A percentile compares a stretch with the other conserved stretches of the same genome.
Evolutionary conservation across 2,329 filamentous ascomycete genomes (phyloP).

Genomic region (Lojkania enalia): DNA sequence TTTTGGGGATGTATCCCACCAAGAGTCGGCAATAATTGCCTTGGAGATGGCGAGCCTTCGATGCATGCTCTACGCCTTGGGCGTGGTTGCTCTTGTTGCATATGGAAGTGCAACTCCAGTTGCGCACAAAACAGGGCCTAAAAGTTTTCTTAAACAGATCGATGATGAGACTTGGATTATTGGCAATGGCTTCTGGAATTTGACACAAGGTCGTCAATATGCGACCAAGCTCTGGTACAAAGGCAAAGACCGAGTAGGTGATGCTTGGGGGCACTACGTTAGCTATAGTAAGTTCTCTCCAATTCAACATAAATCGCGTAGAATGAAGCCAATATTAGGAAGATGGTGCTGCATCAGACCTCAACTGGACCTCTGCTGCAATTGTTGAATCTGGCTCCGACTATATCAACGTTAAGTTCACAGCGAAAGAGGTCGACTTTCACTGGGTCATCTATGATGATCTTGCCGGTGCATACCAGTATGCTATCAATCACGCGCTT

Average conservation of each 20-base stretch:
- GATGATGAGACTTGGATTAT: slow-evolving; percentile 43
- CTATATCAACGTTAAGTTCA: slow-evolving; percentile 56
- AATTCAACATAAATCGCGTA: not conserved
- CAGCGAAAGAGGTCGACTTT: slow-evolving; percentile 52
- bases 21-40: not conserved
- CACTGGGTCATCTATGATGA: slow-evolving; percentile 58
- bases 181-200: slow-evolving; percentile 49
- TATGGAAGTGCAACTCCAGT: slow-evolving; percentile 20
- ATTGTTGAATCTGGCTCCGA: slow-evolving; percentile 48
- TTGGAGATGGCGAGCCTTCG: not conserved
- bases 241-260: slow-evolving; percentile 47
- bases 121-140: slow-evolving; percentile 25
- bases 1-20: not conserved
- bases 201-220: slow-evolving; percentile 45
- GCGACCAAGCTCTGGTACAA: slow-evolving; percentile 49
- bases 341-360: slow-evolving; percentile 54
- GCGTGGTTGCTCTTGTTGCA: not conserved
- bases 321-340: not conserved
- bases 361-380: slow-evolving; percentile 53
- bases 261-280: slow-evolving; percentile 50
- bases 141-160: slow-evolving; percentile 40
- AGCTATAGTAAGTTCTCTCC: slow-evolving; percentile 46
- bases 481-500: slow-evolving; percentile 56
- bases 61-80: not conserved
- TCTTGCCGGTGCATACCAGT: slow-evolving; percentile 59